phyloP scores from a whole-genome alignment of 257 asterid species.

The Verbena officinalis region DNA sequence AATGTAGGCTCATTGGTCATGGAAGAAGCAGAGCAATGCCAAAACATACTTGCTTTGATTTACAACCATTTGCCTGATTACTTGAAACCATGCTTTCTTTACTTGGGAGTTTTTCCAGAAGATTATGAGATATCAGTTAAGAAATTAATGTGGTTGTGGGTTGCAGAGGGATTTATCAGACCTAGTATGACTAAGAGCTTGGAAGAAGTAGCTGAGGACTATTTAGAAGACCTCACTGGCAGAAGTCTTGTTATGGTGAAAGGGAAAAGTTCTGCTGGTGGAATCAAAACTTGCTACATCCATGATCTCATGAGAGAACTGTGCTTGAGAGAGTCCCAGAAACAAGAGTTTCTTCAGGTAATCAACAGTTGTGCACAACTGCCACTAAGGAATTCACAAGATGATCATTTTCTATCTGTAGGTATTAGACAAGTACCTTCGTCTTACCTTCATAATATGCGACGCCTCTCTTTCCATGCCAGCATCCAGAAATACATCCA shows the following conservation, averaged over 20 bases:
- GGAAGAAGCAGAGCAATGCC: conserved; percentile 14
- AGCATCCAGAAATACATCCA: neutral
- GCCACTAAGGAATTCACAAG: neutral
- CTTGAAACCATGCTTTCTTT: conserved; percentile 31
- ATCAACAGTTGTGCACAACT: conserved; percentile 2
- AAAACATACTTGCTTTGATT: conserved; percentile 28
- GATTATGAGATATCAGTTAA: conserved; percentile 21
- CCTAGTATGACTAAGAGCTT: conserved; percentile 7
- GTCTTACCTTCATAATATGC: too few relatives aligned
- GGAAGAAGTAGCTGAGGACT: conserved; percentile 32
- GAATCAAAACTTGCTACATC: conserved; percentile 31
- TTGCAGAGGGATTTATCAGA: conserved; percentile 32
- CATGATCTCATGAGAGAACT: conserved; percentile 37
- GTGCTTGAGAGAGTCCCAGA: conserved; percentile 30
- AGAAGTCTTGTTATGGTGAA: conserved; percentile 33
- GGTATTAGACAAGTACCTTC: too few relatives aligned
- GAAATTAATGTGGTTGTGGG: conserved; percentile 31
- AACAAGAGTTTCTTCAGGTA: conserved; percentile 24
- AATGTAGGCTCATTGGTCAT: conserved; percentile 23
- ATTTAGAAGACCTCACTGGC: conserved; percentile 30
- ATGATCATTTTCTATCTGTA: neutral
- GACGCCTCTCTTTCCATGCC: conserved; percentile 26
- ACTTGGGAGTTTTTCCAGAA: conserved; percentile 33
- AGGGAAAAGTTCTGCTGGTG: conserved; percentile 27
- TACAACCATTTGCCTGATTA: conserved; percentile 30